Percentiles rank a stretch among this genome's conserved stretches.
Evolutionary conservation across 1,284 basidiomycete species (phyloP).

Genomic region (Trichosporon coremiiforme): DNA sequence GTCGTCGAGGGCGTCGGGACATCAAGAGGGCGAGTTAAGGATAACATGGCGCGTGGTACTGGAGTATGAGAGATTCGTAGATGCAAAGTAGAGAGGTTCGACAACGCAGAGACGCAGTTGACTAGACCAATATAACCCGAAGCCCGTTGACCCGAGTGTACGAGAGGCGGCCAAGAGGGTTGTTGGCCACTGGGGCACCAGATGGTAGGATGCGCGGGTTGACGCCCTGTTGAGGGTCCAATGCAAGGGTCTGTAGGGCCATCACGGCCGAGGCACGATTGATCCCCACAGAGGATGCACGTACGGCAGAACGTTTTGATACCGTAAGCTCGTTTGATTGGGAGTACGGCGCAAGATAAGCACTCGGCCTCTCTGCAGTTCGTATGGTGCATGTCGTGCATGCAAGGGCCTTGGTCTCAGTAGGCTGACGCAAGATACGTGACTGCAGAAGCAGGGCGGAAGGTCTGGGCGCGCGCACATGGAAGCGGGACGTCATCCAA

Average conservation of each 20-base stretch:
- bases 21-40: constrained; percentile 1
- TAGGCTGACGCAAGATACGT: background rate
- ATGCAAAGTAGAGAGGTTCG: background rate
- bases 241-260: background rate
- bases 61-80: background rate
- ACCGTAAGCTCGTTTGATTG: background rate
- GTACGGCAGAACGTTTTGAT: background rate
- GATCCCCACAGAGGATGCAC: background rate
- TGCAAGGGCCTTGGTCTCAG: background rate
- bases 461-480: background rate
- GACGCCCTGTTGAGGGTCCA: background rate
- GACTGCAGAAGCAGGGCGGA: background rate
- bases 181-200: constrained; percentile 15
- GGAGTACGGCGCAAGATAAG: background rate
- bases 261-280: constrained; percentile 8
- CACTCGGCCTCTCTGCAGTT: background rate
- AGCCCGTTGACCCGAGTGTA: background rate
- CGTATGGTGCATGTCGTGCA: background rate
- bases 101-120: background rate
- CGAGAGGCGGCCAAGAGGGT: constrained; percentile 3
- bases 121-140: background rate
- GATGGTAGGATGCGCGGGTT: constrained; percentile 12
- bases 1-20: constrained; percentile 2
- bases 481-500: background rate
- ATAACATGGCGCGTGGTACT: background rate